Conservation (phyloP, 2,329 filamentous ascomycete genomes). For the Tetracladium maxilliforme region DNA sequence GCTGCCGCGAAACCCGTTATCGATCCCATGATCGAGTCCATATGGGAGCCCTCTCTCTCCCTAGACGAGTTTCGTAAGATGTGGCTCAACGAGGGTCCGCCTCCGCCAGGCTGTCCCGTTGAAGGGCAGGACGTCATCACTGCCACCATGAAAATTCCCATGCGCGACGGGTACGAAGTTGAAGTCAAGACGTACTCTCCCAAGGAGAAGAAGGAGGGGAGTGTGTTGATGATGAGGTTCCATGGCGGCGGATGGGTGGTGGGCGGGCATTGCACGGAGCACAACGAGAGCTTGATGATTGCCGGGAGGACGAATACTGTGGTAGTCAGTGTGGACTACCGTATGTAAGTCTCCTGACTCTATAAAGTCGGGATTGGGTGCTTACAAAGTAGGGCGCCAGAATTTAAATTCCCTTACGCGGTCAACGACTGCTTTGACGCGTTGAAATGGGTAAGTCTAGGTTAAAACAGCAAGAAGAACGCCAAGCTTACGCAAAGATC, state of each 20-base stretch:
- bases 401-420: slow-evolving; percentile 7
- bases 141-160: not conserved
- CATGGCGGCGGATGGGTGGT: slow-evolving; percentile 5
- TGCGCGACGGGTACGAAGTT: slow-evolving; percentile 1
- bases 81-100: not conserved
- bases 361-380: not conserved
- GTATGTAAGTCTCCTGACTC: slow-evolving; percentile 4
- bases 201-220: not conserved
- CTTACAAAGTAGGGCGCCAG: slow-evolving; percentile 4
- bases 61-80: not conserved
- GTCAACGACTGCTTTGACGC: slow-evolving; percentile 5
- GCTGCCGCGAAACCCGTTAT: not conserved
- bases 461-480: not conserved
- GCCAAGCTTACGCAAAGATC: not conserved
- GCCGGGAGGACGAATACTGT: slow-evolving; percentile 2
- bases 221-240: not conserved
- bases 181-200: not conserved
- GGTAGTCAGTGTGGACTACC: slow-evolving; percentile 7
- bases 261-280: slow-evolving; percentile 6
- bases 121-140: not conserved
- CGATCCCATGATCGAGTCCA: not conserved
- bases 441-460: slow-evolving; percentile 4
- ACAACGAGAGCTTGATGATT: slow-evolving; percentile 4
- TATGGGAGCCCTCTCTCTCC: slow-evolving; percentile 1
- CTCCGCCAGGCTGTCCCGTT: not conserved